Conservation (phyloP, 1,139 yeast species). For the Pichia sp. region DNA sequence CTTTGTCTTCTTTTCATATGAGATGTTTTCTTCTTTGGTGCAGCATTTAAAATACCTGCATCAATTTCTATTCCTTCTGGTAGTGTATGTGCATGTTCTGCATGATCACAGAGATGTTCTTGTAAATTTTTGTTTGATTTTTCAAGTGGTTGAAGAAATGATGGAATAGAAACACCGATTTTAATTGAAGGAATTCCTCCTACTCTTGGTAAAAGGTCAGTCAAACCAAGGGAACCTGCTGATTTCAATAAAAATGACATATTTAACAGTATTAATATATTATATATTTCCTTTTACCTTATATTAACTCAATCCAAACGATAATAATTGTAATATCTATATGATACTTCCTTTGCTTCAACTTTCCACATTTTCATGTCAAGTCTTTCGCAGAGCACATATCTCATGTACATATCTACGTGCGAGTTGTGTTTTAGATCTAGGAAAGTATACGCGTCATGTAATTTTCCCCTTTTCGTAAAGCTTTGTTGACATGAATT, state of each 20-base stretch:
- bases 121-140: conserved; percentile 10
- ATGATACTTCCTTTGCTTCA: no score
- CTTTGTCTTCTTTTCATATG: conserved; percentile 79
- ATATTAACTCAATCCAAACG: no score
- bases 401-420: not conserved
- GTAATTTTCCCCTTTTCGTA: not conserved
- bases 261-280: not conserved
- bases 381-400: no score
- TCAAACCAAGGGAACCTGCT: conserved; percentile 12
- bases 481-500: not conserved
- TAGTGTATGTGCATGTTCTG: conserved; percentile 9
- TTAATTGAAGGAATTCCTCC: conserved; percentile 17
- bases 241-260: conserved; percentile 15
- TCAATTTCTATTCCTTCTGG: conserved; percentile 27
- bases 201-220: conserved; percentile 18
- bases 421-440: not conserved
- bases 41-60: conserved; percentile 74
- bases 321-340: no score
- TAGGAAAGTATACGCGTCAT: not conserved
- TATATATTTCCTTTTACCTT: not conserved
- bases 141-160: conserved; percentile 15
- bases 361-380: no score
- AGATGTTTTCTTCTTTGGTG: conserved; percentile 89
- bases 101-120: conserved; percentile 17
- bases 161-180: conserved; percentile 17